These are phyloP conservation scores for Didymella arachidicola DNA, from an alignment of 2,329 filamentous ascomycete genomes.

Conservation along the genomic window DNA sequence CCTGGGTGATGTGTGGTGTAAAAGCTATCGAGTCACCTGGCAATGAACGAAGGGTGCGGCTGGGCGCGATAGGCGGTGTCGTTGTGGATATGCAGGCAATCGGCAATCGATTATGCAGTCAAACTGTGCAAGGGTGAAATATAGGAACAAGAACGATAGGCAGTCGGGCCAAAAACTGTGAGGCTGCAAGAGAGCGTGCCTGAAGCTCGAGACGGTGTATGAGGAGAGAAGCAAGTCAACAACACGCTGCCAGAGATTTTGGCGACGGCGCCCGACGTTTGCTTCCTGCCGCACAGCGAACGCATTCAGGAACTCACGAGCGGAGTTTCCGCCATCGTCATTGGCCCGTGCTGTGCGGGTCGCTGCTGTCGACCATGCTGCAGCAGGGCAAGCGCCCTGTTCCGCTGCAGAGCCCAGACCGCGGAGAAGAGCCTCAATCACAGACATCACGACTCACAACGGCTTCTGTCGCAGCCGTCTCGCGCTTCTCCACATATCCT, in stretches of 20 bases:
- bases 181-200: slow-evolving; percentile 15
- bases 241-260: slow-evolving; percentile 25
- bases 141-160: slow-evolving; percentile 21
- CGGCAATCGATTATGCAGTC: slow-evolving; percentile 33
- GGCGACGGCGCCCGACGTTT: slow-evolving; percentile 30
- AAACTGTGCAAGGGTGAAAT: slow-evolving; percentile 19
- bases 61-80: slow-evolving; percentile 35
- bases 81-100: slow-evolving; percentile 30
- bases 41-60: slow-evolving; percentile 23
- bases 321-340: slow-evolving; percentile 34
- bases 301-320: slow-evolving; percentile 46
- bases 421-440: slow-evolving; percentile 16
- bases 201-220: slow-evolving; percentile 17
- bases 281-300: slow-evolving; percentile 26
- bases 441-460: slow-evolving; percentile 18
- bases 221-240: slow-evolving; percentile 21
- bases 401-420: slow-evolving; percentile 16
- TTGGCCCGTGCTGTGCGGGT: slow-evolving; percentile 37
- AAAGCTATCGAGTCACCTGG: slow-evolving; percentile 13
- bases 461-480: slow-evolving; percentile 15
- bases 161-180: slow-evolving; percentile 7
- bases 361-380: slow-evolving; percentile 35
- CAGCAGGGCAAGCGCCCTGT: slow-evolving; percentile 14
- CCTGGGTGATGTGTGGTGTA: slow-evolving; percentile 18
- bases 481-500: slow-evolving; percentile 16